A percentile compares a stretch with the other conserved stretches of the same genome.
These are phyloP conservation scores for Lanmaoa pseudosensibilis DNA, from an alignment of 768 basidiomycete genomes.

Conservation along the genomic window DNA sequence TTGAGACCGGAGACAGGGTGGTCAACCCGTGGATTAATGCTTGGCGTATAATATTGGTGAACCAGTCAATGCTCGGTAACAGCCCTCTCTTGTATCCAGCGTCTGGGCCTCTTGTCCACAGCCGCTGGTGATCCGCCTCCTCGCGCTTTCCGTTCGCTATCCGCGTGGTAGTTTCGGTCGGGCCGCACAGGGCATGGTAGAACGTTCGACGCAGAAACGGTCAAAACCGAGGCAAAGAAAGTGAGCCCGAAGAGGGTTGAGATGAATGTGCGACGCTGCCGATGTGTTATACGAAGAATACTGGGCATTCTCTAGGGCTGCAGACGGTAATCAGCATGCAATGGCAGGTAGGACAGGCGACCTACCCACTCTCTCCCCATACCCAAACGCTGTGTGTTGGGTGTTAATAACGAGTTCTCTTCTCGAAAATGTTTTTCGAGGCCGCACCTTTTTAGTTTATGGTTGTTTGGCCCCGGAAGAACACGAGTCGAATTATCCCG, in stretches of 20 bases:
- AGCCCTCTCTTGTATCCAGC: conserved; percentile 79
- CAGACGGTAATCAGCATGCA: conserved; percentile 48
- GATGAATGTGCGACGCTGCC: conserved; percentile 67
- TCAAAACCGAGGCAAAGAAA: conserved; percentile 73
- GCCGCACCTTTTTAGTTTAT: conserved; percentile 13
- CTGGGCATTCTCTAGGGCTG: conserved; percentile 60
- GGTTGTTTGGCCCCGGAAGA: conserved; percentile 19
- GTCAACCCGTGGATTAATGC: background rate
- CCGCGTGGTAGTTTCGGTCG: conserved; percentile 57
- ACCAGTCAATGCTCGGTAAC: conserved; percentile 16
- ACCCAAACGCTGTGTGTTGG: conserved; percentile 13
- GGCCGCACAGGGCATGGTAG: conserved; percentile 78
- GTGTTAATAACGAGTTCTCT: background rate
- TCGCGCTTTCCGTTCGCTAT: conserved; percentile 40
- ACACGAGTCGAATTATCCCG: too few species aligned
- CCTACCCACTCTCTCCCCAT: conserved; percentile 31
- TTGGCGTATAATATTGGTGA: background rate
- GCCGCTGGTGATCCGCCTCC: conserved; percentile 37
- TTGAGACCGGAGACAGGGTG: background rate
- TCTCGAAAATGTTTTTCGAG: background rate
- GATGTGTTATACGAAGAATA: conserved; percentile 55
- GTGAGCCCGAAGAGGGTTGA: conserved; percentile 80
- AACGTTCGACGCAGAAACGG: conserved; percentile 76
- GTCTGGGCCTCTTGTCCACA: conserved; percentile 61
- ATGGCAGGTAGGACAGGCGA: background rate